Evolutionary conservation across 768 basidiomycete species (phyloP).

Genomic region (Calvatia gigantea): DNA sequence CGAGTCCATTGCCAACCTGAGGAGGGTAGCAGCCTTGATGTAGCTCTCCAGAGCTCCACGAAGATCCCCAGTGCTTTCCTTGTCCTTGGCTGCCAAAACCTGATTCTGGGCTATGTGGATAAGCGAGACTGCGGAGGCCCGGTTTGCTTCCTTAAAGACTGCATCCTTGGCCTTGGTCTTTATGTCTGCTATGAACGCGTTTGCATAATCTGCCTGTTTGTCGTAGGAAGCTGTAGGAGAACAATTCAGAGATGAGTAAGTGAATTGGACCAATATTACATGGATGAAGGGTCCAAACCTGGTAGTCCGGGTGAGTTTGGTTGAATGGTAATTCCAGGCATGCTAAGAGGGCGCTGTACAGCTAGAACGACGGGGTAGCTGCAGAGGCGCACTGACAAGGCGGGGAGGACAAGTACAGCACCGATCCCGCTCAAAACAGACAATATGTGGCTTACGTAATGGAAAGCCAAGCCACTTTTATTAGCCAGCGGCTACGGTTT

Average conservation of each 20-base stretch:
- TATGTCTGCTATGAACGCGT: slow-evolving; percentile 38
- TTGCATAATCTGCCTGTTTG: slow-evolving; percentile 25
- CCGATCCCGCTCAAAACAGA: background rate
- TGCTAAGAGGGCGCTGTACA: slow-evolving; percentile 9
- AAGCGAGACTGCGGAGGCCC: slow-evolving; percentile 57
- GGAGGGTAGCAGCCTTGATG: slow-evolving; percentile 58
- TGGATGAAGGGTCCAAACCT: slow-evolving; percentile 8
- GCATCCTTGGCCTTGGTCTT: slow-evolving; percentile 41
- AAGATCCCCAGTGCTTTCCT: slow-evolving; percentile 57
- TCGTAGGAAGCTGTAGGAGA: slow-evolving; percentile 13
- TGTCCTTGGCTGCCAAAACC: slow-evolving; percentile 45
- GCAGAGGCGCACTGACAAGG: background rate
- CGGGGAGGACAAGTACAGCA: background rate
- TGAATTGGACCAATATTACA: background rate
- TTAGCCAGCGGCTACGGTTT: too few relatives aligned
- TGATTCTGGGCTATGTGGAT: slow-evolving; percentile 62
- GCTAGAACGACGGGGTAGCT: background rate
- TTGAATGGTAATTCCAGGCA: slow-evolving; percentile 27
- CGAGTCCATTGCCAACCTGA: slow-evolving; percentile 56
- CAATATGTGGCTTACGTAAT: slow-evolving; percentile 1
- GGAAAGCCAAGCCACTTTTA: too few relatives aligned
- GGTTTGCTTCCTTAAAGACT: slow-evolving; percentile 50
- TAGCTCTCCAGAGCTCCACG: slow-evolving; percentile 57
- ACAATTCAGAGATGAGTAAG: background rate
- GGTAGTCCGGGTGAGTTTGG: slow-evolving; percentile 18